Evolutionary conservation across 148 eudicot genomes (phyloP), one percentile per base, ranked within the genome.

Genomic region (Rhododendron kiyosumense): DNA sequence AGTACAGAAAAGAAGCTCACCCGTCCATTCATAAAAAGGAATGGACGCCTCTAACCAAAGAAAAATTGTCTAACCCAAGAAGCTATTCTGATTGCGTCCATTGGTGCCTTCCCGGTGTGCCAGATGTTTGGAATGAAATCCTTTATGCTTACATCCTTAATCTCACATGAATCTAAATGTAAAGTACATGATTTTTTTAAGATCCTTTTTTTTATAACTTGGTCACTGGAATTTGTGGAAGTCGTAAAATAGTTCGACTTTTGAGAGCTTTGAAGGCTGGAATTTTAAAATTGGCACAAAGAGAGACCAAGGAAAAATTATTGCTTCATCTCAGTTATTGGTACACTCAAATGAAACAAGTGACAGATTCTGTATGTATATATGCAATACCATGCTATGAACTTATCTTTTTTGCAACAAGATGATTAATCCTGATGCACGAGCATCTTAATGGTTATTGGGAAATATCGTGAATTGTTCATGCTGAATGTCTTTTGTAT

Each of bases 1-100:
- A 94, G 84, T 96, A 96, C 78, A 86, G 98, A 89, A 96, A 96
- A 88, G 95, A 93, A 79, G 95, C 85, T 4, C 95, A 93, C 73
- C 94, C 95, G 14, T 92, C 95, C 2, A 83, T 93, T 24, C 49
- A 90, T 34, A 92, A 90, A 57, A 92, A 85, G 80, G 91, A 89
- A 57, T 93, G 91, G 91, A 91, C 81, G 52, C 88, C 92, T 5
- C 84, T 91, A 52, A 93, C 86, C 20, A 87, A 91, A 81, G 90
- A 87, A 26, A 93, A 93, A 86, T 26, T 82, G 78, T 65, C 86
- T 4, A 85, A 90, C 43, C 95, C 95, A 4, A 84, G 34, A 30
- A 86, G 87, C 32, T 92, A 93, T 77, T 90, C 94, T 52, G 94
- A 93, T 85, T 93, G 95, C 59, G 79, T 83, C 75, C 95, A 93